A percentile compares a stretch with the other conserved stretches of the same genome.
Conservation (phyloP, 2,329 filamentous ascomycete genomes). For the Basipetospora chlamydospora region DNA sequence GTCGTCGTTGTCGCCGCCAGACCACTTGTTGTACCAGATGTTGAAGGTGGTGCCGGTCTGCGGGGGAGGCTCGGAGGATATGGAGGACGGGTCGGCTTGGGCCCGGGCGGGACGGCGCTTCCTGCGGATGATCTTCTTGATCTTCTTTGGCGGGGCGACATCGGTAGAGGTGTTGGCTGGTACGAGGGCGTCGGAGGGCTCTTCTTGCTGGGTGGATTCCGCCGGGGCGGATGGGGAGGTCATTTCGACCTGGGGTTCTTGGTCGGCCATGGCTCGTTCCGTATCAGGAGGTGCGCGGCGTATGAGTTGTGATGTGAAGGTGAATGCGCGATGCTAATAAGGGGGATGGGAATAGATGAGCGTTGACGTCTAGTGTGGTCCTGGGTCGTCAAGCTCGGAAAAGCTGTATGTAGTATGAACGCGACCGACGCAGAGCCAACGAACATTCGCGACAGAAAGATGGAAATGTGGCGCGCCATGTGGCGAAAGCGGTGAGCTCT, state of each 20-base stretch:
- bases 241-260: conserved; percentile 14
- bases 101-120: conserved; percentile 81
- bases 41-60: conserved; percentile 96
- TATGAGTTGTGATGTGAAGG: background rate
- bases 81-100: conserved; percentile 73
- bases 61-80: conserved; percentile 72
- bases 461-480: no score
- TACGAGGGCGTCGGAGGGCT: conserved; percentile 15
- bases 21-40: conserved; percentile 99
- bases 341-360: background rate
- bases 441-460: no score
- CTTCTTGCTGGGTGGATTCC: conserved; percentile 11
- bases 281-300: background rate
- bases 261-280: conserved; percentile 24
- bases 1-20: conserved; percentile 85
- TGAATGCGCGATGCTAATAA: background rate
- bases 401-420: no score
- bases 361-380: no score
- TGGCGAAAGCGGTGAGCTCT: no score
- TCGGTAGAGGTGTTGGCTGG: conserved; percentile 29
- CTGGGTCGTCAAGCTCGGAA: no score
- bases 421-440: no score
- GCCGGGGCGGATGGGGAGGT: conserved; percentile 12
- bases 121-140: conserved; percentile 71
- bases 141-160: conserved; percentile 40